phyloP scores from a whole-genome alignment of 208 protist species.

The Leishmania turanica region DNA sequence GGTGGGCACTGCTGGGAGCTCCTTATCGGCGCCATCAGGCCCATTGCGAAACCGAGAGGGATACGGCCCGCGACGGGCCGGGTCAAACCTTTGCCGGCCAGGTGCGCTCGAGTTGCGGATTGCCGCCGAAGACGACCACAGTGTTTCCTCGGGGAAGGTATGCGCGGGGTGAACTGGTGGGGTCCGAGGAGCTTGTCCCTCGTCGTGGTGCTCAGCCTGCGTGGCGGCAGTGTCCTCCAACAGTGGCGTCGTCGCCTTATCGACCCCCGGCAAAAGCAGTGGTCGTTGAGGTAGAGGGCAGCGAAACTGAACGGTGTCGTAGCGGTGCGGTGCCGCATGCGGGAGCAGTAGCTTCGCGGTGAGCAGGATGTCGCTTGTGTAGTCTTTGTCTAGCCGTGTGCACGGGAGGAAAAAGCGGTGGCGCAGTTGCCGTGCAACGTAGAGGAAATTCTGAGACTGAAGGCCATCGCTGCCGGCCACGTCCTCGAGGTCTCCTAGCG shows the following conservation, averaged over 20 bases:
- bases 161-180: neutral
- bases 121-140: conserved; percentile 23
- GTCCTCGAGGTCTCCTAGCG: conserved; percentile 42
- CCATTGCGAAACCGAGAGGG: neutral
- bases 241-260: too few species aligned
- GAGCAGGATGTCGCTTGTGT: conserved; percentile 27
- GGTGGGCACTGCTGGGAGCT: conserved; percentile 19
- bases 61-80: conserved; percentile 10
- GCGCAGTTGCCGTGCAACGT: conserved; percentile 28
- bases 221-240: neutral
- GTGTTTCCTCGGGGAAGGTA: conserved; percentile 26
- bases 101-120: conserved; percentile 12
- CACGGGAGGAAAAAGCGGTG: conserved; percentile 34
- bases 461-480: conserved; percentile 11
- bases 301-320: conserved; percentile 36
- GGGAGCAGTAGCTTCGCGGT: conserved; percentile 32
- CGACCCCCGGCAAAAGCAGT: neutral
- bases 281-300: conserved; percentile 8
- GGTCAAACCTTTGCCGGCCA: conserved; percentile 14
- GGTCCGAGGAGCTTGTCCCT: neutral
- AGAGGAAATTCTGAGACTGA: conserved; percentile 25
- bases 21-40: neutral
- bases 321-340: conserved; percentile 32
- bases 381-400: neutral
- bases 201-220: neutral